Percentiles rank a stretch among this genome's conserved stretches.
These are phyloP conservation scores for Wallacemonas rigidus DNA, from an alignment of 208 protist species.

Conservation along the genomic window DNA sequence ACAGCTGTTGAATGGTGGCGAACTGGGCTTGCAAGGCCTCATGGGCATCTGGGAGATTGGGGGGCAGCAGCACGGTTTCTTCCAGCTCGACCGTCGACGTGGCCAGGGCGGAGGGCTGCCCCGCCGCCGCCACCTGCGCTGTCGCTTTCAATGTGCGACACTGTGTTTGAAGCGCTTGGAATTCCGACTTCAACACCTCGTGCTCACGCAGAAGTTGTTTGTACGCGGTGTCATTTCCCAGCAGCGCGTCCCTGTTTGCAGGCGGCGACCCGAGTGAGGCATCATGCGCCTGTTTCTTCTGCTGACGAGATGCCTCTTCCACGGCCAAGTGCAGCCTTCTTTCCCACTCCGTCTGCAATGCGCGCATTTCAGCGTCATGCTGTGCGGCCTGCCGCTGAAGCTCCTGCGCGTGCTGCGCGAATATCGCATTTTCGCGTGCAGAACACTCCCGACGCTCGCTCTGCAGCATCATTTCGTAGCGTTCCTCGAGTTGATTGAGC, in stretches of 20 bases:
- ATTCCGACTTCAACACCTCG: conserved; percentile 42
- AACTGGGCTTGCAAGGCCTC: conserved; percentile 8
- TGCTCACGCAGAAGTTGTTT: conserved; percentile 54
- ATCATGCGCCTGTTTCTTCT: neutral
- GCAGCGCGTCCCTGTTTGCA: neutral
- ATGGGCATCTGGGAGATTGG: conserved; percentile 17
- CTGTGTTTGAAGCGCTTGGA: conserved; percentile 25
- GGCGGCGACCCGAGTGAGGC: neutral
- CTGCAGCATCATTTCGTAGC: conserved; percentile 51
- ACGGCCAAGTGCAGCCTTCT: conserved; percentile 28
- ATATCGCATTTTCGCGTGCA: conserved; percentile 44
- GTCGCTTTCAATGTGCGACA: conserved; percentile 21
- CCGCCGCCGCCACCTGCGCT: neutral
- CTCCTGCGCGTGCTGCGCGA: conserved; percentile 69
- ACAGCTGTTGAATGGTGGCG: conserved; percentile 23
- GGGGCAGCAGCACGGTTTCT: neutral
- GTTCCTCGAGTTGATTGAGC: conserved; percentile 45
- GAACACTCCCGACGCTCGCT: conserved; percentile 49
- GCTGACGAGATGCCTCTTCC: conserved; percentile 20
- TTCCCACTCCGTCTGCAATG: conserved; percentile 45
- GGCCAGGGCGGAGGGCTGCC: neutral
- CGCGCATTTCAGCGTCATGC: conserved; percentile 55
- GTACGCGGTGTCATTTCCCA: conserved; percentile 49
- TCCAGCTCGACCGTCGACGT: neutral
- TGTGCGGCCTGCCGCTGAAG: conserved; percentile 47